Evolutionary conservation across 2,329 filamentous ascomycete genomes (phyloP), one percentile per base, ranked within the genome.

Genomic region (Aspergillus aculeatinus): DNA sequence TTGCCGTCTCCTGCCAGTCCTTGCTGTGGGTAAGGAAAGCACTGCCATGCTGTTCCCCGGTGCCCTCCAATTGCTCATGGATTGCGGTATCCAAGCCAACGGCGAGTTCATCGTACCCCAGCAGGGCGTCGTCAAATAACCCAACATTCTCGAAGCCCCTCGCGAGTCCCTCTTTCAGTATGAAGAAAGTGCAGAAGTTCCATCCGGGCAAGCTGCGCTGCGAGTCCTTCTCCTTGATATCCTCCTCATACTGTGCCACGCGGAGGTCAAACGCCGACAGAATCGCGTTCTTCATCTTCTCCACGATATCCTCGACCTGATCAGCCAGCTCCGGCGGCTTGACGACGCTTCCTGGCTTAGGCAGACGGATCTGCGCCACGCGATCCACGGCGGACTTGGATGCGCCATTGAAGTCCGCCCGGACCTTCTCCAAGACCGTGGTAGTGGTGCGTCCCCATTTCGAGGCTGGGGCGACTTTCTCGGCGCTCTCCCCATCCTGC

Each of bases 111-210:
- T 98, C 95, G 68, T 99, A 99, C 14, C 92, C 92, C 4, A 95
- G 90, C 44, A 99, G 79, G 3, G 95, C 94, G 81, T 99, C 95
- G 71, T 99, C 95, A 9, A 97, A 91, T 10, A 99, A 81, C 0
- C 96, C 96, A 3, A 98, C 93, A 72, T 91, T 98, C 75, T 99
- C 96, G 67, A 99, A 96, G 0, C 94, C 96, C 66, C 91, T 85
- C 1, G 95, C 94, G 39, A 99, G 80, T 0, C 95, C 95, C 75
- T 99, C 95, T 71, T 99, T 99, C 9, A 99, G 82, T 16, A 99
- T 93, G 74, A 99, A 99, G 74, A 99, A 99, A 0, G 95, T 99
- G 76, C 95, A 98, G 73, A 99, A 99, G 72, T 99, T 99, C 95
- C 95, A 99, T 0, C 95, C 95, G 0, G 95, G 95, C 19, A 99